A percentile compares a stretch with the other conserved stretches of the same genome.
Evolutionary conservation across 1,139 yeast species (phyloP).

Genomic region (Pichia cactophila): DNA sequence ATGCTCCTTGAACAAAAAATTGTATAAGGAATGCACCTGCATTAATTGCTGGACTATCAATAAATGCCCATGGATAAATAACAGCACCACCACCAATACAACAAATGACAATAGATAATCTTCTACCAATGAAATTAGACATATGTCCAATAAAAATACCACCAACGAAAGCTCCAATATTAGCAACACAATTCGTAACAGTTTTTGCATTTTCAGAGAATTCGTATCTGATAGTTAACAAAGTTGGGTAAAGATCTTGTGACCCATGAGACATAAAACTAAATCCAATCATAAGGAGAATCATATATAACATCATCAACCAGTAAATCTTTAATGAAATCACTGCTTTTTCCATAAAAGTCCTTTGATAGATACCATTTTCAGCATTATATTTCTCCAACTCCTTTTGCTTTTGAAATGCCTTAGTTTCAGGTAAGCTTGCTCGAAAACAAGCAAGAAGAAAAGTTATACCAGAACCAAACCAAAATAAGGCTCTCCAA

Average conservation of each 20-base stretch:
- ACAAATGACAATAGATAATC: slow-evolving; percentile 49
- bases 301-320: slow-evolving; percentile 42
- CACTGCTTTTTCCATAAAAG: slow-evolving; percentile 26
- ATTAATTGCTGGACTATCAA: slow-evolving; percentile 47
- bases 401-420: slow-evolving; percentile 32
- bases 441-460: slow-evolving; percentile 49
- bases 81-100: slow-evolving; percentile 62
- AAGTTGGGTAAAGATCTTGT: slow-evolving; percentile 66
- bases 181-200: slow-evolving; percentile 63
- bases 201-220: slow-evolving; percentile 48
- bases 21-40: slow-evolving; percentile 78
- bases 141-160: slow-evolving; percentile 57
- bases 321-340: slow-evolving; percentile 34
- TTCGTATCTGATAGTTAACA: slow-evolving; percentile 46
- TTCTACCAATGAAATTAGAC: slow-evolving; percentile 54
- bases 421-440: slow-evolving; percentile 52
- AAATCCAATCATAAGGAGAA: slow-evolving; percentile 54
- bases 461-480: slow-evolving; percentile 64
- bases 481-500: slow-evolving; percentile 80
- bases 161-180: slow-evolving; percentile 62
- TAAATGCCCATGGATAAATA: slow-evolving; percentile 63
- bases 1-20: slow-evolving; percentile 77
- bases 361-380: slow-evolving; percentile 23
- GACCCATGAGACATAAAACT: slow-evolving; percentile 69
- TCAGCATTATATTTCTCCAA: slow-evolving; percentile 28